Evolutionary conservation across 2,329 filamentous ascomycete species (phyloP), one percentile per base, ranked within the genome.

Genomic region (Periconia sp.): DNA sequence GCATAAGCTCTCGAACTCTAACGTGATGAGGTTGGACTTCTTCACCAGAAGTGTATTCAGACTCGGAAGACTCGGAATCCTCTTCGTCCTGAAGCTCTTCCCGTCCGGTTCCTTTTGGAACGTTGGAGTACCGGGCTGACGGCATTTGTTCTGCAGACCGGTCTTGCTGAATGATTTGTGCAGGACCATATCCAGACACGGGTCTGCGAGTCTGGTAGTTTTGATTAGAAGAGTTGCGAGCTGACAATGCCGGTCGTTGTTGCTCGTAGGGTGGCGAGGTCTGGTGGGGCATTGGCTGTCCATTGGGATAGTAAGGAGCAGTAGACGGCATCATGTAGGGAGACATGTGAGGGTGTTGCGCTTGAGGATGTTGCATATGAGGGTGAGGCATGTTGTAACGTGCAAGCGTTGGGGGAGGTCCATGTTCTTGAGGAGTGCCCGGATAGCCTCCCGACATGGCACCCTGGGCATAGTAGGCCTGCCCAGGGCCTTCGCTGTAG

Each of bases 361-460:
- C 18, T 30, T 61, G 50, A 53, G 58, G 47, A 48, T 64, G 47
- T 62, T 64, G 11, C 68, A 69, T 41, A 66, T 70, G 52, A 61
- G 55, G 6, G 72, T 60, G 5, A 52, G 70, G 8, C 41, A 56
- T 61, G 49, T 53, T 59, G 47, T 63, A 64, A 6, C 68, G 69
- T 33, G 69, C 71, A 52, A 62, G 56, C 5, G 72, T 60, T 6
- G 52, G 70, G 8, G 72, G 71, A 27, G 71, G 71, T 14, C 70
- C 70, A 47, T 56, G 47, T 11, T 69, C 65, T 10, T 62, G 62
- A 31, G 62, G 65, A 17, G 62, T 60, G 27, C 53, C 60, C 1
- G 59, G 61, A 41, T 69, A 68, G 37, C 57, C 52, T 6, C 49
- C 45, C 45, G 58, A 60, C 60, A 65, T 68, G 33, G 33, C 15